Percentiles rank a stretch among this genome's conserved stretches.
These are phyloP conservation scores for Deuterostichococcus epilithicus DNA, from an alignment of 139 green algal species.

Conservation along the genomic window DNA sequence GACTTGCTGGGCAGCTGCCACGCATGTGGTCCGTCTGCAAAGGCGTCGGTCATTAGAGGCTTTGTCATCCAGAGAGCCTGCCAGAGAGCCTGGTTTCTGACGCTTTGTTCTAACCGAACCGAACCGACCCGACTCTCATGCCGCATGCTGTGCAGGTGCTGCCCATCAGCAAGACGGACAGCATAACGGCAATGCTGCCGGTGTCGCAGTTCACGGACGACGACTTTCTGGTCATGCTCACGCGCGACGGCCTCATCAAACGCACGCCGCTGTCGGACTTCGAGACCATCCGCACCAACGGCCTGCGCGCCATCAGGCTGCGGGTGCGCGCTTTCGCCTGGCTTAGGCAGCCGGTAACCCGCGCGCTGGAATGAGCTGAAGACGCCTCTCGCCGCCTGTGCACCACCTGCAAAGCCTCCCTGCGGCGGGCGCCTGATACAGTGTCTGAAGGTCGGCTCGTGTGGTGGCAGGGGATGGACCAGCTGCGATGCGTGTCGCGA, in stretches of 20 bases:
- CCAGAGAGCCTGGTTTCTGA: too few relatives aligned
- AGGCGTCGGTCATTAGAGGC: too few relatives aligned
- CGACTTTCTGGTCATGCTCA: constrained; percentile 58
- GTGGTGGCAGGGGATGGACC: constrained; percentile 33
- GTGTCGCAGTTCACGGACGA: constrained; percentile 29
- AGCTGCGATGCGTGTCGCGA: constrained; percentile 42
- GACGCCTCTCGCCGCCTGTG: too few relatives aligned
- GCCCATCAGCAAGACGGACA: constrained; percentile 29
- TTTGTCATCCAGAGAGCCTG: background rate
- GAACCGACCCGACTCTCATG: background rate
- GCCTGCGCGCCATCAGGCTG: constrained; percentile 47
- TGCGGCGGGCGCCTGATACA: too few relatives aligned
- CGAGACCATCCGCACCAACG: constrained; percentile 15
- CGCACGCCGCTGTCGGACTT: constrained; percentile 50
- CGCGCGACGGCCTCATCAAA: constrained; percentile 61
- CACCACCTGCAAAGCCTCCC: too few relatives aligned
- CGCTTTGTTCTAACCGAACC: too few relatives aligned
- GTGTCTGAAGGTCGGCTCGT: too few relatives aligned
- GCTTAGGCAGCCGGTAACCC: too few relatives aligned
- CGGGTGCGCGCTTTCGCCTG: background rate
- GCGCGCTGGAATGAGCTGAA: too few relatives aligned
- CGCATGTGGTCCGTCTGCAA: too few relatives aligned
- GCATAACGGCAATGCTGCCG: constrained; percentile 55
- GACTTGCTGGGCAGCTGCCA: background rate
- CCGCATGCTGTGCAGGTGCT: constrained; percentile 55